Conservation (phyloP, 139 green algal species). For the Coelastrella sp. region DNA sequence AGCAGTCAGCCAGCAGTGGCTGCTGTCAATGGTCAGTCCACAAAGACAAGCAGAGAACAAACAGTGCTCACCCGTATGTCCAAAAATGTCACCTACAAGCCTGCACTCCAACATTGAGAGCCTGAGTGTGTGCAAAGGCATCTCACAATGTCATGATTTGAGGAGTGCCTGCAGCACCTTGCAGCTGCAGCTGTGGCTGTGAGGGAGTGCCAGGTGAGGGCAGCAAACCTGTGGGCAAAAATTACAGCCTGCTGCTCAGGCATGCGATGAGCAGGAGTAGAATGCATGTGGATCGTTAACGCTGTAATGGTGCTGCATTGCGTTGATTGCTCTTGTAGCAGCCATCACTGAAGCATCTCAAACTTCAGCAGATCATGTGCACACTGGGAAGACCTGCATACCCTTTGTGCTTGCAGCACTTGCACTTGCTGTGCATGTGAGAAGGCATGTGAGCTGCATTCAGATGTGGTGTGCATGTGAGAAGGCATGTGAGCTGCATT, state of each 20-base stretch:
- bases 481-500: conserved; percentile 40
- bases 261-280: too few species aligned
- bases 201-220: too few species aligned
- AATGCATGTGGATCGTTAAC: too few species aligned
- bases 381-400: conserved; percentile 62
- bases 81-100: conserved; percentile 65
- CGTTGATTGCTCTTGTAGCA: conserved; percentile 77
- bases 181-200: too few species aligned
- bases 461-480: conserved; percentile 42
- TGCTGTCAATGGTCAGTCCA: too few species aligned
- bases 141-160: background rate
- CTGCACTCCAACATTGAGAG: conserved; percentile 74
- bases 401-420: background rate
- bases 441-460: conserved; percentile 40
- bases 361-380: conserved; percentile 89
- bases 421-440: background rate
- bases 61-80: conserved; percentile 61
- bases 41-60: too few species aligned
- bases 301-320: too few species aligned
- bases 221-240: too few species aligned
- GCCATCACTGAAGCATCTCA: conserved; percentile 77
- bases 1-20: too few species aligned
- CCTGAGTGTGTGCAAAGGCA: conserved; percentile 13
- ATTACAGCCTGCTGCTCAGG: too few species aligned
- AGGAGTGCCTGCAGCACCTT: too few species aligned